Base-by-base conservation (phyloP, 1,139 yeast genomes). In the Diutina siamensis region DNA sequence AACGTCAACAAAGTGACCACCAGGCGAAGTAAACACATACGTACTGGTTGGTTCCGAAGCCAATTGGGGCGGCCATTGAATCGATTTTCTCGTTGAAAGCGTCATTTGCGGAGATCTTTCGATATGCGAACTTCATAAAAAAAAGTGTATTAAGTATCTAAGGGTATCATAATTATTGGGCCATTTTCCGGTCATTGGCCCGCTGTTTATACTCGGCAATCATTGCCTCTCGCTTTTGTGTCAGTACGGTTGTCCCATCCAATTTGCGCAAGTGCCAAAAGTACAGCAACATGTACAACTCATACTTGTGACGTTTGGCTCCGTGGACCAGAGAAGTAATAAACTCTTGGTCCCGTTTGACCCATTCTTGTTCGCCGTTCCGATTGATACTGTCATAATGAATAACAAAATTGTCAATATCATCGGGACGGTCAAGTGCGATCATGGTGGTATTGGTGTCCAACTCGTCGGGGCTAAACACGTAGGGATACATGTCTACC, bases 41-140 rank as follows among this genome's bases (percentile, higher is more conserved):
- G 84, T 78, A 46, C 61, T 58, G 12, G 84, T 72, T 42, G 60
- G 59, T 51, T 79, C 84, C 4, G 54, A 54, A 1, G 74, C 61
- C 3, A 53, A 59, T 2, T 58, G 62, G 0, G 76, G 72, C 19
- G 66, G 68, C 82, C 83, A 77, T 59, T 74, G 77, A 32, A 77
- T 65, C 3, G 75, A 68, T 12, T 74, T 57, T 53, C 80, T 59
- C 5, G 71, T 65, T 1, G 77, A 68, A 22, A 74, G 53, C 38
- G 63, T 59, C 64, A 59, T 62, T 7, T 7, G 28, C 9, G 5
- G 10, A 7, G n/a, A n/a, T n/a, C n/a, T n/a, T n/a, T n/a, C n/a
- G n/a, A n/a, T n/a, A n/a, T n/a, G n/a, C n/a, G n/a, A n/a, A n/a
- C n/a, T n/a, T n/a, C n/a, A n/a, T n/a, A n/a, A n/a, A n/a, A n/a